Evolutionary conservation across 306 rosid genomes (phyloP).

Genomic region (Glycyrrhiza uralensis): DNA sequence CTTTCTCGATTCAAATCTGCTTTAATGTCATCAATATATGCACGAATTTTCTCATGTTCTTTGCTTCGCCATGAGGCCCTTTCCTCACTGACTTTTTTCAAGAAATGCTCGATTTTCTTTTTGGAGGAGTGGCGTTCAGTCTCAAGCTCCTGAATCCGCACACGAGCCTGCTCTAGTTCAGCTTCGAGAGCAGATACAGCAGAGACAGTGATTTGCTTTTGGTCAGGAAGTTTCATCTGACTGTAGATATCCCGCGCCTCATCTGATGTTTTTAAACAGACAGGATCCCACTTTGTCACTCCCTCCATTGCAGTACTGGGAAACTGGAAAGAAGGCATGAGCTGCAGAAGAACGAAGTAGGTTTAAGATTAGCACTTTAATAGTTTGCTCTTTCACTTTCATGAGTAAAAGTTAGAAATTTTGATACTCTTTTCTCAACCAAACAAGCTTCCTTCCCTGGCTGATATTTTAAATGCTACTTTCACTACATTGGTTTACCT

Average conservation of each 20-base stretch:
- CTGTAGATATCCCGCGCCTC: slow-evolving; percentile 54
- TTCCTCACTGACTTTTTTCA: slow-evolving; percentile 80
- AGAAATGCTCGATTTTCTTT: slow-evolving; percentile 77
- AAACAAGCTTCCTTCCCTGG: background rate
- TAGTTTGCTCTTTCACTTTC: background rate
- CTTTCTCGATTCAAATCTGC: slow-evolving; percentile 72
- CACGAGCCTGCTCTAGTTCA: slow-evolving; percentile 75
- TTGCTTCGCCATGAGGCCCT: slow-evolving; percentile 73
- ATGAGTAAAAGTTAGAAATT: background rate
- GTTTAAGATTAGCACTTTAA: background rate
- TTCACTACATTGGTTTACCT: slow-evolving; percentile 3
- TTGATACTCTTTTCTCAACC: background rate
- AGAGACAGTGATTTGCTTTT: slow-evolving; percentile 59
- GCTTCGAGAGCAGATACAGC: slow-evolving; percentile 71
- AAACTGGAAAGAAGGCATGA: slow-evolving; percentile 54
- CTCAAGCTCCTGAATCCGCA: slow-evolving; percentile 76
- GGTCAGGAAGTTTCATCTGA: slow-evolving; percentile 68
- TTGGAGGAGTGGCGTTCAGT: slow-evolving; percentile 69
- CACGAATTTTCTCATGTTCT: slow-evolving; percentile 93
- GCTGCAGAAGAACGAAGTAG: slow-evolving; percentile 32
- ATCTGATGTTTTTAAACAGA: slow-evolving; percentile 51
- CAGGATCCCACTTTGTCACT: slow-evolving; percentile 91
- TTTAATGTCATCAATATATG: slow-evolving; percentile 66
- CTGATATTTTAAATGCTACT: slow-evolving; percentile 15
- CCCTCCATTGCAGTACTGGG: slow-evolving; percentile 80